Conservation (phyloP, 768 basidiomycete species). For the Auricularia heimuer region DNA sequence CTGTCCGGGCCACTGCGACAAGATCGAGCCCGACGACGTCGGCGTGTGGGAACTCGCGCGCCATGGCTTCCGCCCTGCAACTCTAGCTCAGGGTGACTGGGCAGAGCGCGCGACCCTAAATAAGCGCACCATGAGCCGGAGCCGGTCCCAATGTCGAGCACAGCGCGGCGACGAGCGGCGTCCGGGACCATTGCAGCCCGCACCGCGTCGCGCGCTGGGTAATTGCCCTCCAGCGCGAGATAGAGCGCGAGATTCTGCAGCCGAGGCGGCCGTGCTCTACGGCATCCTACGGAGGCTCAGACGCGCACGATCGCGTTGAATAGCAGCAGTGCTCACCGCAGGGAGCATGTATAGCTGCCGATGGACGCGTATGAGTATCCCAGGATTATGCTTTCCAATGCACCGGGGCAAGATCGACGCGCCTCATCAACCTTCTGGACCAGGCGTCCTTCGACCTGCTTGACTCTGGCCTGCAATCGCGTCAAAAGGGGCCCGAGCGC, state of each 20-base stretch:
- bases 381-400: too few relatives aligned
- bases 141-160: slow-evolving; percentile 11
- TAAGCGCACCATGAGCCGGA: slow-evolving; percentile 7
- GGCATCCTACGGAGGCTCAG: neutral
- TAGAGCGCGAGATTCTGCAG: slow-evolving; percentile 3
- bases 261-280: slow-evolving; percentile 6
- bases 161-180: neutral
- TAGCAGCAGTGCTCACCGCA: neutral
- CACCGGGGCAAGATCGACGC: neutral
- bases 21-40: slow-evolving; percentile 11
- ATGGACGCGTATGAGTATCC: neutral
- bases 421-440: neutral
- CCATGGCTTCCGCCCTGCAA: slow-evolving; percentile 10
- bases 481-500: neutral
- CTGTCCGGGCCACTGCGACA: slow-evolving; percentile 2
- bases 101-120: neutral
- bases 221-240: slow-evolving; percentile 4
- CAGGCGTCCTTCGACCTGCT: neutral
- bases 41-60: slow-evolving; percentile 9
- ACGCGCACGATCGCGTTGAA: neutral
- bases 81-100: neutral
- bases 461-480: neutral
- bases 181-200: slow-evolving; percentile 7
- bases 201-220: slow-evolving; percentile 6
- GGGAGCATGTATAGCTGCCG: neutral